Evolutionary conservation across 1,284 basidiomycete genomes (phyloP).

Genomic region (Hemileia vastatrix): DNA sequence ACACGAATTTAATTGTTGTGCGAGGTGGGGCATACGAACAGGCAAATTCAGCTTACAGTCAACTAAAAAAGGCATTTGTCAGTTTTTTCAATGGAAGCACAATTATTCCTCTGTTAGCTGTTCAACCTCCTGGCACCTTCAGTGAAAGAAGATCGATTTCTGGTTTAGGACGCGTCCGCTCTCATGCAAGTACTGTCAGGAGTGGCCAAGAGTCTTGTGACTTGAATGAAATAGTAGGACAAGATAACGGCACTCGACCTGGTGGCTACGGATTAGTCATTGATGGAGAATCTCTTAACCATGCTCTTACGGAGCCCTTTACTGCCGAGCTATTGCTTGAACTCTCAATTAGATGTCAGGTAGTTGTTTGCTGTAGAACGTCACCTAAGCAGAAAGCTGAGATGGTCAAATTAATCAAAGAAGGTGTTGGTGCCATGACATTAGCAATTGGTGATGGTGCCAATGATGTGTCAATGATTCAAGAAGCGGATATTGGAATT

Average conservation of each 20-base stretch:
- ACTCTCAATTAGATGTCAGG: constrained; percentile 79
- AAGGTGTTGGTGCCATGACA: constrained; percentile 78
- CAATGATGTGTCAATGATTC: constrained; percentile 91
- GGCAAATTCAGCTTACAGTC: constrained; percentile 63
- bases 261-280: constrained; percentile 94
- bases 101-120: constrained; percentile 19
- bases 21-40: constrained; percentile 58
- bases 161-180: too few relatives aligned
- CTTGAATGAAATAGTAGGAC: constrained; percentile 61
- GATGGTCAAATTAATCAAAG: constrained; percentile 81
- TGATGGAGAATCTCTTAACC: constrained; percentile 67
- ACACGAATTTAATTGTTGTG: constrained; percentile 88
- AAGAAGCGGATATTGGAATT: constrained; percentile 89
- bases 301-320: constrained; percentile 60
- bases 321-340: constrained; percentile 66
- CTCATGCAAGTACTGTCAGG: not conserved
- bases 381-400: constrained; percentile 95
- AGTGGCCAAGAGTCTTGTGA: constrained; percentile 52
- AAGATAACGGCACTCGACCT: constrained; percentile 71
- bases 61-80: constrained; percentile 69
- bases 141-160: constrained; percentile 1
- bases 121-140: not conserved
- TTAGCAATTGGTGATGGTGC: constrained; percentile 94
- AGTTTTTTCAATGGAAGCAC: constrained; percentile 75
- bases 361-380: constrained; percentile 93